Evolutionary conservation across 345 rosid species (phyloP).

Genomic region (Pistacia integerrima): DNA sequence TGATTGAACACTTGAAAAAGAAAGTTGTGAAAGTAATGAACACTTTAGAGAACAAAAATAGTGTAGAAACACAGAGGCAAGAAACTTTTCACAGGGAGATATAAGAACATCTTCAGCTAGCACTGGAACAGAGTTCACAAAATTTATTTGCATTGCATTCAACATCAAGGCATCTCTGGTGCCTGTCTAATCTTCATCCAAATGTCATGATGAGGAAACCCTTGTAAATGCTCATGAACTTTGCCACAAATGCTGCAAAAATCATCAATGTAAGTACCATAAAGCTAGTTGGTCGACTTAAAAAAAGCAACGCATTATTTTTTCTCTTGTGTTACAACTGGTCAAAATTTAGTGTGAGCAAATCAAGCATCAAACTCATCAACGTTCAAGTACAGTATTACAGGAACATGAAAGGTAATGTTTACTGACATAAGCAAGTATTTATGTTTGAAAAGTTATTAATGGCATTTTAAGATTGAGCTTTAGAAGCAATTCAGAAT

Average conservation of each 20-base stretch:
- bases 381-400: not conserved
- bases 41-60: not conserved
- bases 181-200: constrained; percentile 47
- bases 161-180: not conserved
- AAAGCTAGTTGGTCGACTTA: not conserved
- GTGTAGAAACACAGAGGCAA: not conserved
- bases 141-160: not conserved
- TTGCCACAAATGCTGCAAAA: constrained; percentile 84
- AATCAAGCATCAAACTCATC: not conserved
- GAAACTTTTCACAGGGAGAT: not conserved
- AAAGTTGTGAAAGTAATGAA: no score
- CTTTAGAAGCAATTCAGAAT: not conserved
- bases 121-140: not conserved
- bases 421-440: no score
- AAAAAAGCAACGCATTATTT: not conserved
- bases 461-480: not conserved
- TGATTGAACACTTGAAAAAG: no score
- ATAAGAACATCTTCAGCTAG: not conserved
- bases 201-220: constrained; percentile 80
- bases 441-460: no score
- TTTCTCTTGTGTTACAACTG: no score
- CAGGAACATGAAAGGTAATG: no score
- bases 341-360: not conserved
- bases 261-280: not conserved
- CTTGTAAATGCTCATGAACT: constrained; percentile 94